Percentiles rank a stretch among this genome's conserved stretches.
phyloP scores from a whole-genome alignment of 2,329 filamentous ascomycete species.

The Pseudogymnoascus sp. region DNA sequence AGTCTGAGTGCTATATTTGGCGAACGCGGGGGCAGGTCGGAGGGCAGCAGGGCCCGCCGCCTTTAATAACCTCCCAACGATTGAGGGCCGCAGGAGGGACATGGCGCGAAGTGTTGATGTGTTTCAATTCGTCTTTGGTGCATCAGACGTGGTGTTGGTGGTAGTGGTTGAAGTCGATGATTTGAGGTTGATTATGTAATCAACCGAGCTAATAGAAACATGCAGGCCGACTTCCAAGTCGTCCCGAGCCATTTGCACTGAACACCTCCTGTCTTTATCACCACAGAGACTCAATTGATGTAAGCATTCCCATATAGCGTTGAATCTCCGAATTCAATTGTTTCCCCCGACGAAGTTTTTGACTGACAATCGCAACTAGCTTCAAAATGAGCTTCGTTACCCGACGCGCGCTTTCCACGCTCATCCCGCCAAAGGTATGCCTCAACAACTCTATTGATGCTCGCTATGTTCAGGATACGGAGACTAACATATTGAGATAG shows the following conservation, averaged over 20 bases:
- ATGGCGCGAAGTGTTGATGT: slow-evolving; percentile 37
- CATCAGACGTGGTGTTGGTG: slow-evolving; percentile 10
- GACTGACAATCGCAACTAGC: slow-evolving; percentile 24
- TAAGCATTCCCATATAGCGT: slow-evolving; percentile 15
- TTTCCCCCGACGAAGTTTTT: slow-evolving; percentile 22
- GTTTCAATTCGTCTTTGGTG: slow-evolving; percentile 11
- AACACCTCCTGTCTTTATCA: slow-evolving; percentile 18
- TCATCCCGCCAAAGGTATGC: slow-evolving; percentile 96
- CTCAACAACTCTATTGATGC: slow-evolving; percentile 10
- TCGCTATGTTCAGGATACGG: not conserved
- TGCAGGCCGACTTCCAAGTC: slow-evolving; percentile 13
- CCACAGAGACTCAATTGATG: slow-evolving; percentile 26
- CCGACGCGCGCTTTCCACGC: slow-evolving; percentile 89
- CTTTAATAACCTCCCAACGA: slow-evolving; percentile 46
- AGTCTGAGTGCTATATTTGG: slow-evolving; percentile 47
- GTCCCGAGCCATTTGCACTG: slow-evolving; percentile 15
- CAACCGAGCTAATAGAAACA: slow-evolving; percentile 14
- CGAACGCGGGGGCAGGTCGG: slow-evolving; percentile 35
- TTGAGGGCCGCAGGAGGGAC: slow-evolving; percentile 57
- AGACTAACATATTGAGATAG: slow-evolving; percentile 20
- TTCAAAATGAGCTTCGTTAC: slow-evolving; percentile 86
- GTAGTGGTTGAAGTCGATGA: slow-evolving; percentile 11
- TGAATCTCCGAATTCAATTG: not conserved
- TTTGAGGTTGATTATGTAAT: slow-evolving; percentile 17
- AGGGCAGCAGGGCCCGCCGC: slow-evolving; percentile 34